phyloP scores from a whole-genome alignment of 768 basidiomycete species.

The Lentinula lateritia region DNA sequence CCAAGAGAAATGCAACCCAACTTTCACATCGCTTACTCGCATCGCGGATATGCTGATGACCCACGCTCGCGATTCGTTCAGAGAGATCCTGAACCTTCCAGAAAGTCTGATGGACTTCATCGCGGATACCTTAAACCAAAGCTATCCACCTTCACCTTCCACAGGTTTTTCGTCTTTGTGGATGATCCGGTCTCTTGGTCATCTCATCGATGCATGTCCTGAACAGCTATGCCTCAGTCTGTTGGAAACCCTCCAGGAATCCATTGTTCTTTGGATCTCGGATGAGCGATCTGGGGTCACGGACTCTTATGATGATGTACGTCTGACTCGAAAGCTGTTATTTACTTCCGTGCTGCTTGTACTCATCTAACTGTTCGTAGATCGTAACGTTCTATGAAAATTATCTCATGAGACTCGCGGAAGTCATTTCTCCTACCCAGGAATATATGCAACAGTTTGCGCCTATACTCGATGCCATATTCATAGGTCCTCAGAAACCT shows the following conservation, averaged over 20 bases:
- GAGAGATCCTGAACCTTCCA: conserved; percentile 48
- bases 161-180: conserved; percentile 53
- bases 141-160: conserved; percentile 61
- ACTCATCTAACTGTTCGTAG: conserved; percentile 24
- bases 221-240: conserved; percentile 36
- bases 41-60: conserved; percentile 59
- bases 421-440: conserved; percentile 34
- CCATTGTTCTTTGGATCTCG: conserved; percentile 55
- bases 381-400: conserved; percentile 62
- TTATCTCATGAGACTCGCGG: conserved; percentile 40
- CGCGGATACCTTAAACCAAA: conserved; percentile 50
- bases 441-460: conserved; percentile 42
- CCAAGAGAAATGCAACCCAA: conserved; percentile 30
- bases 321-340: conserved; percentile 12
- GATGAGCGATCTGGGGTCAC: conserved; percentile 50
- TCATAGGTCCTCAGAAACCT: conserved; percentile 45
- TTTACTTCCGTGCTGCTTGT: conserved; percentile 28
- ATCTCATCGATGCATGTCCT: conserved; percentile 53
- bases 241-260: conserved; percentile 47
- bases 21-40: conserved; percentile 39
- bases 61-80: conserved; percentile 36
- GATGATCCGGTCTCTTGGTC: conserved; percentile 53
- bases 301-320: conserved; percentile 39
- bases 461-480: conserved; percentile 51
- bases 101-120: conserved; percentile 50